These are phyloP conservation scores for Metschnikowia chrysomelidarum DNA, from an alignment of 805 yeast species.

Conservation along the genomic window DNA sequence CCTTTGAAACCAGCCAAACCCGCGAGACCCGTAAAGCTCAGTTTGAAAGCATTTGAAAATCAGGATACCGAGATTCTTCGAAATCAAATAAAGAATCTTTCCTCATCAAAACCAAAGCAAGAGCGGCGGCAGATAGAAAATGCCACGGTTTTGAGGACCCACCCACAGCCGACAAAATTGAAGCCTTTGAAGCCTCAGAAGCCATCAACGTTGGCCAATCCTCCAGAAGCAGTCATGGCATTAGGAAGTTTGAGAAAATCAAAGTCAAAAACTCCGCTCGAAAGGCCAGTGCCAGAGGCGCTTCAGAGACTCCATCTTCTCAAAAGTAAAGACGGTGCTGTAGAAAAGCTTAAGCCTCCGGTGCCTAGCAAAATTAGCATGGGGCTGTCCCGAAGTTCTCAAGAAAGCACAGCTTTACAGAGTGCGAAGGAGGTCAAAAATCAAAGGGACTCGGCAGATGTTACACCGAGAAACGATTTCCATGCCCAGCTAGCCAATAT, in stretches of 20 bases:
- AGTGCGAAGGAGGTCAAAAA: constrained; percentile 2
- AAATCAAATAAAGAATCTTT: constrained; percentile 9
- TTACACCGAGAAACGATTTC: constrained; percentile 4
- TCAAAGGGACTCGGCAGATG: not conserved
- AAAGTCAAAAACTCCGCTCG: constrained; percentile 6
- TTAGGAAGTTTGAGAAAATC: constrained; percentile 8
- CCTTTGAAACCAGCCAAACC: constrained; percentile 9
- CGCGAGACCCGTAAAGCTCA: constrained; percentile 21
- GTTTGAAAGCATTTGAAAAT: constrained; percentile 4
- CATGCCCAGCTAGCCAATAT: constrained; percentile 24
- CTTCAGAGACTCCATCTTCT: constrained; percentile 18
- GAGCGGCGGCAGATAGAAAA: not conserved
- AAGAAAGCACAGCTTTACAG: not conserved
- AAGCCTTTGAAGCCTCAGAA: constrained; percentile 17
- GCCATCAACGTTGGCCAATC: constrained; percentile 5
- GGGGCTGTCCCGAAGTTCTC: too few relatives aligned
- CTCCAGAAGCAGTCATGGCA: constrained; percentile 13
- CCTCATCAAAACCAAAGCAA: constrained; percentile 12
- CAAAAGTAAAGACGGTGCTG: too few relatives aligned
- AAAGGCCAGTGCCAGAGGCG: constrained; percentile 25
- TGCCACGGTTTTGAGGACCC: not conserved
- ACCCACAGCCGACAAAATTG: constrained; percentile 10
- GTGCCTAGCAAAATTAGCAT: too few relatives aligned
- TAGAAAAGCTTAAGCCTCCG: too few relatives aligned
- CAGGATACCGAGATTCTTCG: constrained; percentile 11